Percentiles rank a stretch among this genome's conserved stretches.
These are phyloP conservation scores for Pezizomycotina sp. DNA, from an alignment of 2,329 filamentous ascomycete genomes.

Conservation along the genomic window DNA sequence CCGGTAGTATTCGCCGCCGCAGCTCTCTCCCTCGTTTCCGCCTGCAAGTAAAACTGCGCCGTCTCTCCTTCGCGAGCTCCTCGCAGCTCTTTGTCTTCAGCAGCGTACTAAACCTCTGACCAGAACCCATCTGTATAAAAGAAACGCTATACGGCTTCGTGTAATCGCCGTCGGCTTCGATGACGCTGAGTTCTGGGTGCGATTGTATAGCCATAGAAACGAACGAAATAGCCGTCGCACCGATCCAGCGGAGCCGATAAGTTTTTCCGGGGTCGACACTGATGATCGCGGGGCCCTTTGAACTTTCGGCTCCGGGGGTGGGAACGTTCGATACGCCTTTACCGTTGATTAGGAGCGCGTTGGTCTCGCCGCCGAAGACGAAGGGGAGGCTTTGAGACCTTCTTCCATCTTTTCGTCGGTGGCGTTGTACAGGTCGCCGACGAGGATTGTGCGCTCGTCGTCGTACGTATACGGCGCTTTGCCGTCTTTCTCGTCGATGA, in stretches of 20 bases:
- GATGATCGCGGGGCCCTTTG: slow-evolving; percentile 34
- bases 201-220: slow-evolving; percentile 40
- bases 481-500: slow-evolving; percentile 36
- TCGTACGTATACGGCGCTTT: slow-evolving; percentile 22
- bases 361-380: slow-evolving; percentile 42
- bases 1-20: no score
- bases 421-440: slow-evolving; percentile 17
- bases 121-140: slow-evolving; percentile 40
- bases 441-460: slow-evolving; percentile 16
- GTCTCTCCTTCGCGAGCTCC: slow-evolving; percentile 23
- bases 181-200: slow-evolving; percentile 41
- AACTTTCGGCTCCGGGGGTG: slow-evolving; percentile 28
- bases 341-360: slow-evolving; percentile 43
- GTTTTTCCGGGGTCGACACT: slow-evolving; percentile 43
- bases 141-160: slow-evolving; percentile 34
- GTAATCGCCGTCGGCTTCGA: slow-evolving; percentile 43
- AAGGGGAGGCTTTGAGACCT: slow-evolving; percentile 38
- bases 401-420: slow-evolving; percentile 36
- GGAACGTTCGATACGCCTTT: slow-evolving; percentile 33
- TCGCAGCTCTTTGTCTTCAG: slow-evolving; percentile 35
- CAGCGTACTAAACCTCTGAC: slow-evolving; percentile 45
- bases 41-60: slow-evolving; percentile 29
- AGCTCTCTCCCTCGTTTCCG: no score
- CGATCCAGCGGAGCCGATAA: slow-evolving; percentile 46
- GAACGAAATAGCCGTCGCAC: slow-evolving; percentile 39